Conservation (phyloP, 257 asterid species). For the Solanum paucissectum region DNA sequence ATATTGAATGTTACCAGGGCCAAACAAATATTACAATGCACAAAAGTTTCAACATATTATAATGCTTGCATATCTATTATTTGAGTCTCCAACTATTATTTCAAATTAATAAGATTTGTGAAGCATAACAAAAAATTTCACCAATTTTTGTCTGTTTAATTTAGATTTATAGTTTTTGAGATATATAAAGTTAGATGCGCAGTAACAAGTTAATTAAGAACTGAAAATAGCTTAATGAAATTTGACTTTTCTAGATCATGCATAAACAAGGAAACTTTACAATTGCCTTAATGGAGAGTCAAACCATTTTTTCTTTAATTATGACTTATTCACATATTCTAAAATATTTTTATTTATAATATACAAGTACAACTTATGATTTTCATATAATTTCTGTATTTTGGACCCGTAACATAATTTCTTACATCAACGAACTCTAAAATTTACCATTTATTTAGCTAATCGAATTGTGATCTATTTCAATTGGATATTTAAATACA, state of each 20-base stretch:
- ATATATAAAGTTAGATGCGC: not conserved
- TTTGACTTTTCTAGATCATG: not conserved
- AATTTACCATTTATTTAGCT: not conserved
- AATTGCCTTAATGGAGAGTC: not conserved
- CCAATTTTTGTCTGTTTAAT: not conserved
- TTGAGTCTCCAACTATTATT: not conserved
- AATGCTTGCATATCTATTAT: not conserved
- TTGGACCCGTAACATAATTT: not conserved
- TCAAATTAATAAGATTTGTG: not conserved
- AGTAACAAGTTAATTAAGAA: not conserved
- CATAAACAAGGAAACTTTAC: not conserved
- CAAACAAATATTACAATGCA: not conserved
- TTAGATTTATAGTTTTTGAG: not conserved
- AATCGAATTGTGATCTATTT: too few species aligned
- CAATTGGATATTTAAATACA: rapidly evolving
- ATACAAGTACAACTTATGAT: too few species aligned
- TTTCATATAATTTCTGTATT: not conserved
- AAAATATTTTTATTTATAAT: not conserved
- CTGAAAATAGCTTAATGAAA: not conserved
- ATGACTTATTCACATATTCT: not conserved
- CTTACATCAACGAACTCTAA: not conserved
- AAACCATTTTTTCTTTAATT: too few species aligned
- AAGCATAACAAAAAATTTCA: not conserved
- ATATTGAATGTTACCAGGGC: not conserved
- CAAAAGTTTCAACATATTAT: not conserved